Percentiles rank a stretch among this genome's conserved stretches.
Evolutionary conservation across 805 yeast species (phyloP).

Genomic region (Cyberlindnera maritima): DNA sequence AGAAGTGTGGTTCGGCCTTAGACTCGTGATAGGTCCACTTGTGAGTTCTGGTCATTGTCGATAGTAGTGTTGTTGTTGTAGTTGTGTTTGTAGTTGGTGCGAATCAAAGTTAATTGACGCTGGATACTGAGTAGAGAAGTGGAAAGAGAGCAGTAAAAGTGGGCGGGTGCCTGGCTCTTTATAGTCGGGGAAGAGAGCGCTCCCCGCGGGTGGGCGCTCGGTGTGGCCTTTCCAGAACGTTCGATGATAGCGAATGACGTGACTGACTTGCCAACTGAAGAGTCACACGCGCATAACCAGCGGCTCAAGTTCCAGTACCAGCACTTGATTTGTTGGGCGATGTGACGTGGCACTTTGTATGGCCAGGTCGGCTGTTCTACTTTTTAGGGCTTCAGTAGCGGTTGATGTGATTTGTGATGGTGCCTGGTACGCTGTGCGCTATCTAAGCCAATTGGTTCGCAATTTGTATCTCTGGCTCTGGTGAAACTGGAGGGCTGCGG

Average conservation of each 20-base stretch:
- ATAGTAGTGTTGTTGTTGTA: not conserved
- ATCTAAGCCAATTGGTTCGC: too few relatives aligned
- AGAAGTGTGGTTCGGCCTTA: constrained; percentile 62
- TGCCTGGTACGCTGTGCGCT: too few relatives aligned
- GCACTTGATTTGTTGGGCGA: too few relatives aligned
- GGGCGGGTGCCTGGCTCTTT: not conserved
- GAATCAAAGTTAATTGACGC: not conserved
- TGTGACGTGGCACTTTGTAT: too few relatives aligned
- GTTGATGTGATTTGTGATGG: too few relatives aligned
- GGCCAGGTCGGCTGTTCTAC: too few relatives aligned
- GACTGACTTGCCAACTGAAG: not conserved
- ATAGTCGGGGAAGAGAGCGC: not conserved
- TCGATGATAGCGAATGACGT: constrained; percentile 1
- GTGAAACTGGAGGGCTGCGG: too few relatives aligned
- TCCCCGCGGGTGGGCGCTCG: too few relatives aligned
- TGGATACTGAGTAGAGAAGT: not conserved
- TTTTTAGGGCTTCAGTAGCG: too few relatives aligned
- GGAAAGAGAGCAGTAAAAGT: not conserved
- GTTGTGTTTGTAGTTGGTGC: too few relatives aligned
- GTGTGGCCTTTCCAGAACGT: constrained; percentile 3
- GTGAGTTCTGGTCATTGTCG: constrained; percentile 69
- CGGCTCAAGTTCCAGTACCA: too few relatives aligned
- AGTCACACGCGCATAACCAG: constrained; percentile 5
- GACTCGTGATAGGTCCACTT: constrained; percentile 69
- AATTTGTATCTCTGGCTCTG: too few relatives aligned